phyloP scores from a whole-genome alignment of 2,329 filamentous ascomycete genomes.

The Fusarium incarnatum region DNA sequence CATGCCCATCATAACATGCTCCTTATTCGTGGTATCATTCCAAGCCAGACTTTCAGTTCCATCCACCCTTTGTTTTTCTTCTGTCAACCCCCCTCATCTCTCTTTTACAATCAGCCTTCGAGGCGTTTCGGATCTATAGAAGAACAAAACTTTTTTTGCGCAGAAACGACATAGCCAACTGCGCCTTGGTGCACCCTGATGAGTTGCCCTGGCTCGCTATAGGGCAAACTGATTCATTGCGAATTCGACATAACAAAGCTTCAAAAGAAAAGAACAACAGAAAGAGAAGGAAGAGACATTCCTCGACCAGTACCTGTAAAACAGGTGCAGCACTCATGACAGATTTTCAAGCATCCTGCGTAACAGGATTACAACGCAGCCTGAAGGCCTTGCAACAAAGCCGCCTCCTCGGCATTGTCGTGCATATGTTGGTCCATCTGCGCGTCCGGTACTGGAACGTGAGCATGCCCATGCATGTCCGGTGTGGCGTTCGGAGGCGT shows the following conservation, averaged over 20 bases:
- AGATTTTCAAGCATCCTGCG: neutral
- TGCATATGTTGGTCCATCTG: constrained; percentile 42
- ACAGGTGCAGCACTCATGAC: neutral
- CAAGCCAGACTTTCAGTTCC: constrained; percentile 28
- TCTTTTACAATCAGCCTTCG: constrained; percentile 30
- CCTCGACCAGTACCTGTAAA: constrained; percentile 1
- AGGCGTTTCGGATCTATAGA: constrained; percentile 37
- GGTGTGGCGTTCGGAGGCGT: constrained; percentile 36
- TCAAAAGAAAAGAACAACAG: constrained; percentile 2
- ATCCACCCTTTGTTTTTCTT: neutral
- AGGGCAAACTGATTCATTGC: constrained; percentile 24
- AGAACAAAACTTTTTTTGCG: constrained; percentile 1
- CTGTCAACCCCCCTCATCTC: neutral
- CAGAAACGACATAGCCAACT: constrained; percentile 17
- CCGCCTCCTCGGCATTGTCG: constrained; percentile 52
- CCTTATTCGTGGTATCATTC: constrained; percentile 48
- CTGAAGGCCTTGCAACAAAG: constrained; percentile 52
- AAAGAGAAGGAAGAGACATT: constrained; percentile 12
- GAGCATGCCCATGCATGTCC: constrained; percentile 41
- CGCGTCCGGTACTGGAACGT: constrained; percentile 32
- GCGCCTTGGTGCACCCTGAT: constrained; percentile 9
- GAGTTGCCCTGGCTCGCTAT: constrained; percentile 11
- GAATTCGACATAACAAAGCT: constrained; percentile 18
- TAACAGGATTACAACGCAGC: constrained; percentile 43
- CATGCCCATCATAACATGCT: constrained; percentile 36